phyloP scores from a whole-genome alignment of 257 asterid species.

The Echites panduratus region DNA sequence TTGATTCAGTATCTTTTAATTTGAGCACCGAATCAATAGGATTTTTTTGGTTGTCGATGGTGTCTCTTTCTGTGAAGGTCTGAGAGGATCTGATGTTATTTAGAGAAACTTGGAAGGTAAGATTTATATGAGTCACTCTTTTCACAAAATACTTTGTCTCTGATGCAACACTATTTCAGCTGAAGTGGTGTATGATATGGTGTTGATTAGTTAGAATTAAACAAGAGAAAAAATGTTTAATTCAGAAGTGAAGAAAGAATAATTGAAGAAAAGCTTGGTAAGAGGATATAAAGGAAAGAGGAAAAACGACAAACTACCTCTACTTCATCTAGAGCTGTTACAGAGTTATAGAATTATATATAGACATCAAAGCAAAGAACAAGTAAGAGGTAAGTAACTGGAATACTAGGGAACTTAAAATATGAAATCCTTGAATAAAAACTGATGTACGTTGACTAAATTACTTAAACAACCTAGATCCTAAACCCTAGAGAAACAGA shows the following conservation, averaged over 20 bases:
- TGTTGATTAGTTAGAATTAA: neutral
- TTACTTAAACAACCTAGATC: too few species aligned
- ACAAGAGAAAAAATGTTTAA: neutral
- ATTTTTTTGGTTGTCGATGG: too few species aligned
- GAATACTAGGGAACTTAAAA: neutral
- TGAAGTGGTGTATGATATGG: neutral
- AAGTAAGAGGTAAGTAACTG: neutral
- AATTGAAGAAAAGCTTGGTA: neutral
- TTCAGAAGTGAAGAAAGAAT: too few species aligned
- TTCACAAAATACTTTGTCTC: neutral
- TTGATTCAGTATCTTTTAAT: neutral
- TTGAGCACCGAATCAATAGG: neutral
- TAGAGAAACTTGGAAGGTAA: neutral
- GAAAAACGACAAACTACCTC: neutral
- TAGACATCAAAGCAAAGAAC: neutral
- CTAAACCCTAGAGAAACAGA: too few species aligned
- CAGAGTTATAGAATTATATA: neutral
- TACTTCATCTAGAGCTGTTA: neutral
- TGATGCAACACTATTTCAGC: neutral
- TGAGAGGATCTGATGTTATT: neutral
- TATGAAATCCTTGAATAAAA: neutral
- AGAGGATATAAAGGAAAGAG: neutral
- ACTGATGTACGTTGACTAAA: too few species aligned
- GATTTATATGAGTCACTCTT: neutral
- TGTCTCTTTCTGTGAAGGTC: neutral